Evolutionary conservation across 768 basidiomycete genomes (phyloP).

Genomic region (Hypsizygus marmoreus): DNA sequence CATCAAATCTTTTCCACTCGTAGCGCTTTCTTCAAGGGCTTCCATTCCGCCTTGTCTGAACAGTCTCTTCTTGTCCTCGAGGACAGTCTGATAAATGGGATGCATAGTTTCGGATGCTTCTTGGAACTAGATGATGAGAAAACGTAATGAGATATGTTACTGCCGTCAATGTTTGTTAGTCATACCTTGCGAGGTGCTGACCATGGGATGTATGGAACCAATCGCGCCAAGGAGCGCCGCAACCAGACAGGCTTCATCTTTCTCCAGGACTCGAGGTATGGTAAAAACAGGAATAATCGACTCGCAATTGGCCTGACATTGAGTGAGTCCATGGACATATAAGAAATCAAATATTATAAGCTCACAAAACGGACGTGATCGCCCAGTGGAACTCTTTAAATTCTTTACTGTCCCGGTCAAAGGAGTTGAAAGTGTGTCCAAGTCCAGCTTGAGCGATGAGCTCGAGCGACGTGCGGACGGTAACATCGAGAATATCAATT

Average conservation of each 20-base stretch:
- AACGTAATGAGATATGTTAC: background rate
- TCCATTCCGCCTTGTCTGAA: conserved; percentile 20
- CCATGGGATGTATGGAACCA: conserved; percentile 23
- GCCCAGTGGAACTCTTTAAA: conserved; percentile 20
- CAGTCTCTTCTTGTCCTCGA: conserved; percentile 16
- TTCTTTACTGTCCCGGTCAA: conserved; percentile 16
- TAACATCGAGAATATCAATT: conserved; percentile 17
- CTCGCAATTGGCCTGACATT: conserved; percentile 23
- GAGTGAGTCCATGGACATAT: background rate
- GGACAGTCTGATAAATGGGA: conserved; percentile 19
- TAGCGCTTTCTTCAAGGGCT: conserved; percentile 19
- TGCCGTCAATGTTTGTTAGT: background rate
- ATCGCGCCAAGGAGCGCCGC: conserved; percentile 17
- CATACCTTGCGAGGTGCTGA: conserved; percentile 19
- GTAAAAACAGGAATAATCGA: conserved; percentile 23
- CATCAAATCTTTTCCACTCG: conserved; percentile 23
- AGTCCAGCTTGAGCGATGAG: conserved; percentile 19
- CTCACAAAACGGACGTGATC: conserved; percentile 17
- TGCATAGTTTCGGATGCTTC: conserved; percentile 21
- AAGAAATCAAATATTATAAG: background rate
- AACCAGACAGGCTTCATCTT: conserved; percentile 25
- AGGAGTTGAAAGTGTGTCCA: conserved; percentile 21
- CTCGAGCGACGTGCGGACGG: conserved; percentile 17
- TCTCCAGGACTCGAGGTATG: conserved; percentile 24
- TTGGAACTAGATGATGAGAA: conserved; percentile 20